phyloP scores from a whole-genome alignment of 768 basidiomycete genomes.

The Lyophyllum decastes region DNA sequence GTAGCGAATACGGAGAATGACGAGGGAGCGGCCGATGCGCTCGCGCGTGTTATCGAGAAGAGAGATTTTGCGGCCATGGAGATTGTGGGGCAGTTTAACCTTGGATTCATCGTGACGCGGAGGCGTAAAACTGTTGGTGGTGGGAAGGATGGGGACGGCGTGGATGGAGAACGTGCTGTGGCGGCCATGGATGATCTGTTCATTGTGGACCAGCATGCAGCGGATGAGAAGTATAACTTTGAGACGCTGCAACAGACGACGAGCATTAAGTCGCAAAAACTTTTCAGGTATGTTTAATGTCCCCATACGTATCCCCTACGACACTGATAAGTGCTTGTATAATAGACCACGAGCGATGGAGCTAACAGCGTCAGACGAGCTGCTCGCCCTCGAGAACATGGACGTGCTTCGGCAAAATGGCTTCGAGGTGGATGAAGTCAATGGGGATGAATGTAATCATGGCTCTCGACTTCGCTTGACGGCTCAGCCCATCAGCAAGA shows the following conservation, averaged over 20 bases:
- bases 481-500: constrained; percentile 91
- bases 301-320: not conserved
- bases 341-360: constrained; percentile 75
- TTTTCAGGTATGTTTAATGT: constrained; percentile 64
- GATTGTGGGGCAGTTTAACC: constrained; percentile 92
- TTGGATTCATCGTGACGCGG: constrained; percentile 89
- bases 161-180: constrained; percentile 11
- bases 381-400: constrained; percentile 84
- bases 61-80: constrained; percentile 83
- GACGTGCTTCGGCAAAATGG: constrained; percentile 86
- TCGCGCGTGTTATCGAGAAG: constrained; percentile 87
- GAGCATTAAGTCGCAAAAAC: constrained; percentile 79
- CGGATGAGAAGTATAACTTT: constrained; percentile 99
- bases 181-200: constrained; percentile 80
- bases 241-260: constrained; percentile 93
- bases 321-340: not conserved
- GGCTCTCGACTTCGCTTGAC: constrained; percentile 58
- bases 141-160: not conserved
- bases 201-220: constrained; percentile 96
- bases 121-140: constrained; percentile 40
- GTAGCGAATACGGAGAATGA: constrained; percentile 48
- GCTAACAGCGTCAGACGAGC: constrained; percentile 86
- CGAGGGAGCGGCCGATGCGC: constrained; percentile 58
- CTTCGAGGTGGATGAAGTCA: constrained; percentile 74
- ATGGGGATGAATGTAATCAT: constrained; percentile 38